Percentiles rank a stretch among this genome's conserved stretches.
Conservation (phyloP, 305 asterid genomes). For the Solanum hybrid region DNA sequence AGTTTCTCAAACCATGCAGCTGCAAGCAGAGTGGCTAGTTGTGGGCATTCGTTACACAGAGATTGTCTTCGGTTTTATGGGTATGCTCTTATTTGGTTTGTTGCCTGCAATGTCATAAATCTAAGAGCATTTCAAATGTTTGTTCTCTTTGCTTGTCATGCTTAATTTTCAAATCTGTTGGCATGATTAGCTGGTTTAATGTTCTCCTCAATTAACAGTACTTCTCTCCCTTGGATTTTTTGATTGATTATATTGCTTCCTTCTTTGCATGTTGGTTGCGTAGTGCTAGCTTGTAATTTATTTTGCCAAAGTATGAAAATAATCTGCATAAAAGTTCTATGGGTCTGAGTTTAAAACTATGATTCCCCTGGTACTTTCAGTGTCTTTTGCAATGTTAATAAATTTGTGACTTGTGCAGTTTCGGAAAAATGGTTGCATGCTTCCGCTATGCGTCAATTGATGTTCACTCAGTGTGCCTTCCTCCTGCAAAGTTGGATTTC, state of each 20-base stretch:
- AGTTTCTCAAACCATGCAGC: slow-evolving; percentile 99
- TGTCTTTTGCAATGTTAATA: not conserved
- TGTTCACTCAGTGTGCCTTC: slow-evolving; percentile 87
- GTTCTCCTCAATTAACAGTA: not conserved
- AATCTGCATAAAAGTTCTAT: not conserved
- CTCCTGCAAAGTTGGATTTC: slow-evolving; percentile 80
- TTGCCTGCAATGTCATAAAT: not conserved
- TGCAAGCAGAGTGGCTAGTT: slow-evolving; percentile 98
- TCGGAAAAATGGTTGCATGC: slow-evolving; percentile 97
- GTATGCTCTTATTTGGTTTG: slow-evolving; percentile 26
- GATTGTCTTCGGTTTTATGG: slow-evolving; percentile 98
- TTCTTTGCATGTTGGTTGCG: not conserved
- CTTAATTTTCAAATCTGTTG: not conserved
- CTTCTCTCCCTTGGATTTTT: not conserved
- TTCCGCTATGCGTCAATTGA: slow-evolving; percentile 93
- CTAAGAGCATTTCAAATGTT: not conserved
- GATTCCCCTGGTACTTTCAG: not conserved
- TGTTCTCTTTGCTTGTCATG: not conserved
- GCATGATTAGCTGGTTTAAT: not conserved
- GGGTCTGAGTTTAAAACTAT: not conserved
- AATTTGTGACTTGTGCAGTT: slow-evolving; percentile 36
- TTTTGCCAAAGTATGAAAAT: not conserved
- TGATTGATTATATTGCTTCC: not conserved
- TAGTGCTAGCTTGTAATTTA: not conserved
- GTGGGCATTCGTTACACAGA: slow-evolving; percentile 95